These are phyloP conservation scores for Priceomyces melissophilus DNA, from an alignment of 805 yeast species.

Conservation along the genomic window DNA sequence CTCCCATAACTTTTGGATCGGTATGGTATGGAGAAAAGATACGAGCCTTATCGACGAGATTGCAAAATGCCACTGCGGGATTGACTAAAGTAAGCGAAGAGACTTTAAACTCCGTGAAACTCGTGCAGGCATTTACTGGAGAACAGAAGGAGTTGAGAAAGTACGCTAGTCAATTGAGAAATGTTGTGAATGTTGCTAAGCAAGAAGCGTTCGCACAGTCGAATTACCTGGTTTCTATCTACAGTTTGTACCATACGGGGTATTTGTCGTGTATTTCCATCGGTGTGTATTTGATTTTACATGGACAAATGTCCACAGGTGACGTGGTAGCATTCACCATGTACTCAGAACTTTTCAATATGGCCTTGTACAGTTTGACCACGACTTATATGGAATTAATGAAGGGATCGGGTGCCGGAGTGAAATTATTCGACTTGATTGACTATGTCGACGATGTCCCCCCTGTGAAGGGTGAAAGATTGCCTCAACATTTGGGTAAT, in stretches of 20 bases:
- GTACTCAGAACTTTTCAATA: constrained; percentile 43
- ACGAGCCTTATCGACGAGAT: constrained; percentile 34
- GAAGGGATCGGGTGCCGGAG: constrained; percentile 48
- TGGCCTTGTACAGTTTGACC: constrained; percentile 43
- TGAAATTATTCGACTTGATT: constrained; percentile 39
- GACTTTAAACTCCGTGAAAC: constrained; percentile 39
- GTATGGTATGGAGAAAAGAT: constrained; percentile 46
- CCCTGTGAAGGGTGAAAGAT: constrained; percentile 31
- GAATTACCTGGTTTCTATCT: constrained; percentile 41
- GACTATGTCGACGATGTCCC: constrained; percentile 36
- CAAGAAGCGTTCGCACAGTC: constrained; percentile 45
- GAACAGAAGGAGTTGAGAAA: constrained; percentile 39
- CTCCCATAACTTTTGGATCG: constrained; percentile 44
- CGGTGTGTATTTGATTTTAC: constrained; percentile 40
- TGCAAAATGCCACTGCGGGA: constrained; percentile 45
- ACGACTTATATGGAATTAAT: constrained; percentile 44
- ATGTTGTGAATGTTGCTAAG: constrained; percentile 39
- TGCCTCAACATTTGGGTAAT: constrained; percentile 19
- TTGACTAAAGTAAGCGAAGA: constrained; percentile 43
- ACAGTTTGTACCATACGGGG: constrained; percentile 40
- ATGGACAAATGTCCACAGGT: constrained; percentile 45
- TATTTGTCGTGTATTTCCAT: constrained; percentile 41
- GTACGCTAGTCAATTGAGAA: constrained; percentile 36
- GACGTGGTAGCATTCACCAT: constrained; percentile 46
- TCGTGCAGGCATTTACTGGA: constrained; percentile 43